Base-by-base conservation (phyloP, 768 basidiomycete species). In the Pleurotus tuber-regium region DNA sequence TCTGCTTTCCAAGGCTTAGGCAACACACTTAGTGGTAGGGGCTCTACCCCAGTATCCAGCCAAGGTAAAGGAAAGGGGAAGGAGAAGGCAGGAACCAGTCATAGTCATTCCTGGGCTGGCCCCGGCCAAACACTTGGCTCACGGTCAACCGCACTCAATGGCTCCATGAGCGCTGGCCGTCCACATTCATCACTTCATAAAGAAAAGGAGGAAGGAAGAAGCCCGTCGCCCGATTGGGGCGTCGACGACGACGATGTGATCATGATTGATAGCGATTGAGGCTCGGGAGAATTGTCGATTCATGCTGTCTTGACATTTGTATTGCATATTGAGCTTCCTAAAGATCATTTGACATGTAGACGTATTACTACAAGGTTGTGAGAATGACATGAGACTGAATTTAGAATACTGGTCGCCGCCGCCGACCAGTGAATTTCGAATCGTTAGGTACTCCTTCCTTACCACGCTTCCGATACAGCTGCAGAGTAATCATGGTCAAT, bases 361-460 rank as follows among this genome's bases (percentile, higher is more conserved):
- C 51, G 33, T 40, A 39, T 25, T 25, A 21, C 29, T 30, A 26
- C 16, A 54, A 51, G 52, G 35, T 41, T 39, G 51, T 47, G 56
- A 61, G 33, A 51, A 4, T 11, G 50, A 30, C 39, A 54, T 57
- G 55, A 59, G 51, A 53, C 26, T 50, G 21, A 53, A n/a, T 57
- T 77, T 66, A 98, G 72, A 98, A 98, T 19, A 78, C 70, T 21
- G 84, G 64, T 66, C 78, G 86, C 67, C 95, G 80, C 69, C 89
- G 94, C 60, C 95, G 82, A n/a, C 89, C 94, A 2, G 95, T 97
- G 63, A 81, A 97, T 74, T 87, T 92, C 18, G 90, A 92, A 64
- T 92, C 89, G 55, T 74, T 73, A 10, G 92, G 91, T 30, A 98
- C 93, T 25, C 75, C 79, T 56, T 89, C 87, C 62, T 94, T 94